Percentiles rank a stretch among this genome's conserved stretches.
These are phyloP conservation scores for Calocera viscosa DNA, from an alignment of 768 basidiomycete species.

Conservation along the genomic window DNA sequence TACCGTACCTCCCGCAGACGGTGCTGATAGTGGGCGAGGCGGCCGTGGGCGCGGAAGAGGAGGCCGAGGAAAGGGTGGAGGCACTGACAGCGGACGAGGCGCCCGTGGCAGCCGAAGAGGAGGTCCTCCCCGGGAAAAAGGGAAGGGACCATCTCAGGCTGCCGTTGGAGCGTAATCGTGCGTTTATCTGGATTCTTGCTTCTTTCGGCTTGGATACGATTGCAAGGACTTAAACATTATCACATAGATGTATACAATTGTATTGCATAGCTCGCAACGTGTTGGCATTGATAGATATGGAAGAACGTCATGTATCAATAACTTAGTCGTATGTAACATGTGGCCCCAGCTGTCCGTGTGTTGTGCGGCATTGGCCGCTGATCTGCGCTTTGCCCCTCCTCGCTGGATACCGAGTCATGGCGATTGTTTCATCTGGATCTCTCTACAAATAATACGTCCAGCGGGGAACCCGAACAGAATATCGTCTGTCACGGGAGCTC, in stretches of 20 bases:
- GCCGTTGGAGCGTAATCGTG: neutral
- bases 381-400: no score
- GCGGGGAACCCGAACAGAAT: no score
- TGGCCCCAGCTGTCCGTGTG: no score
- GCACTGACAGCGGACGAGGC: neutral
- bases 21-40: neutral
- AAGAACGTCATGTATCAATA: neutral
- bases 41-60: neutral
- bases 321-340: no score
- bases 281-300: neutral
- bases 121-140: neutral
- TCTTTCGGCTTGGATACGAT: neutral
- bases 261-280: neutral
- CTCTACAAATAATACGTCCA: no score
- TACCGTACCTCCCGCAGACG: neutral
- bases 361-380: no score
- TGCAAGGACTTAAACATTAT: neutral
- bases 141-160: neutral
- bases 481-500: no score
- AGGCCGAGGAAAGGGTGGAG: neutral
- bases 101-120: neutral
- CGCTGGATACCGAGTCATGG: no score
- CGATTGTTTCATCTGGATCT: no score
- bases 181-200: neutral
- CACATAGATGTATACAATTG: conserved; percentile 1